phyloP scores from a whole-genome alignment of 2,329 filamentous ascomycete species.

The Pseudopyrenochaeta lycopersici region DNA sequence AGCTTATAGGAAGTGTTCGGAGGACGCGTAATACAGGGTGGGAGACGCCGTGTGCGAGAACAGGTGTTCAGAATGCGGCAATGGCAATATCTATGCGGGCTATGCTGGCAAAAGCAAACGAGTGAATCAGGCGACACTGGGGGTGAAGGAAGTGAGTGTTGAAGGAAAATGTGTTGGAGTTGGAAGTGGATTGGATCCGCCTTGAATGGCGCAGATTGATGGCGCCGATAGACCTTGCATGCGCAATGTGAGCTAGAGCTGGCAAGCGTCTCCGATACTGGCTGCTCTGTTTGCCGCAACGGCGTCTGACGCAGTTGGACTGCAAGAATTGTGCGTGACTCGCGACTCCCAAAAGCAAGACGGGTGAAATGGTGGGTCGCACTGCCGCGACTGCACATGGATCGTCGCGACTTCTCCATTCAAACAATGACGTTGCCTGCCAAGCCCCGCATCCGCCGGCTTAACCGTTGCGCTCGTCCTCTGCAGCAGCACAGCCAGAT shows the following conservation, averaged over 20 bases:
- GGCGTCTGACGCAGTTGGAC: background rate
- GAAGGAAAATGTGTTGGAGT: slow-evolving; percentile 7
- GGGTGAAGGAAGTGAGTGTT: slow-evolving; percentile 17
- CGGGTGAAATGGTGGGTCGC: background rate
- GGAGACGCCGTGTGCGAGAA: slow-evolving; percentile 19
- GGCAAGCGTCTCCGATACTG: background rate
- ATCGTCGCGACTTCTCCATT: slow-evolving; percentile 9
- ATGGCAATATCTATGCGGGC: slow-evolving; percentile 27
- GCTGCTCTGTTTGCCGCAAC: background rate
- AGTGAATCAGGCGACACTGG: slow-evolving; percentile 31
- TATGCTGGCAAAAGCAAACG: slow-evolving; percentile 27
- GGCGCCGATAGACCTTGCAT: slow-evolving; percentile 13
- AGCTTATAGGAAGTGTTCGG: slow-evolving; percentile 16
- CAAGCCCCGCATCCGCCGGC: slow-evolving; percentile 11
- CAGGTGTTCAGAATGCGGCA: slow-evolving; percentile 23
- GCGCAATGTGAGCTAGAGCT: slow-evolving; percentile 11
- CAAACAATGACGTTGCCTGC: slow-evolving; percentile 23
- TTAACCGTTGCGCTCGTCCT: slow-evolving; percentile 11
- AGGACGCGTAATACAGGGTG: slow-evolving; percentile 39
- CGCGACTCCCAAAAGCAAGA: background rate
- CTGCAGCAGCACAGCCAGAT: too few species aligned
- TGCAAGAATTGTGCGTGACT: slow-evolving; percentile 3
- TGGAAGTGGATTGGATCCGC: slow-evolving; percentile 8
- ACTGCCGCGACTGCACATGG: background rate
- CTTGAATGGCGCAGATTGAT: slow-evolving; percentile 14